A percentile compares a stretch with the other conserved stretches of the same genome.
These are phyloP conservation scores for Botrytis fabae DNA, from an alignment of 2,329 filamentous ascomycete genomes.

Conservation along the genomic window DNA sequence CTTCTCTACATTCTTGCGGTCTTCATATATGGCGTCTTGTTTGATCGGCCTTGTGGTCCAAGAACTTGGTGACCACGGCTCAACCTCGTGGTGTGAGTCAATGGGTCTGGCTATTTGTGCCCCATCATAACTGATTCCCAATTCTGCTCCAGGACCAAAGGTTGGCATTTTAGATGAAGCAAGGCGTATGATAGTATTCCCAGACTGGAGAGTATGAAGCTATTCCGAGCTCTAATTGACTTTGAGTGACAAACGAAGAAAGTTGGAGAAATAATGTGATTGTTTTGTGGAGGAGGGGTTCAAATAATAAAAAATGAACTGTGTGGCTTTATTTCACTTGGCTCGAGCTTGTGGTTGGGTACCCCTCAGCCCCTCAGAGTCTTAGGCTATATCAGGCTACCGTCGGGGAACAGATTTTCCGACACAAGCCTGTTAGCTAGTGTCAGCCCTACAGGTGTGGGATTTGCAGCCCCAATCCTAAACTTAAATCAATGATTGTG, in stretches of 20 bases:
- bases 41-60: conserved; percentile 80
- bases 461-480: conserved; percentile 11
- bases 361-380: not conserved
- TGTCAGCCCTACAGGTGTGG: conserved; percentile 21
- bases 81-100: conserved; percentile 13
- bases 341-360: conserved; percentile 2
- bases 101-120: not conserved
- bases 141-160: not conserved
- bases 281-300: not conserved
- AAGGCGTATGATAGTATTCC: not conserved
- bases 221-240: not conserved
- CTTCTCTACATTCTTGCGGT: conserved; percentile 57
- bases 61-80: conserved; percentile 60
- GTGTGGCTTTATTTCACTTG: not conserved
- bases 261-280: not conserved
- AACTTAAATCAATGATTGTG: conserved; percentile 6
- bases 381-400: conserved; percentile 2
- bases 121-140: conserved; percentile 4
- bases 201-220: not conserved
- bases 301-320: not conserved
- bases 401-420: not conserved
- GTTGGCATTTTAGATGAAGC: conserved; percentile 8
- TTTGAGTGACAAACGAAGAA: not conserved
- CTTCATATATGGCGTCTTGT: conserved; percentile 70
- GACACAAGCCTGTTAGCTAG: not conserved